Base-by-base conservation (phyloP, 2,329 filamentous ascomycete genomes). In the Hansfordia pulvinata region DNA sequence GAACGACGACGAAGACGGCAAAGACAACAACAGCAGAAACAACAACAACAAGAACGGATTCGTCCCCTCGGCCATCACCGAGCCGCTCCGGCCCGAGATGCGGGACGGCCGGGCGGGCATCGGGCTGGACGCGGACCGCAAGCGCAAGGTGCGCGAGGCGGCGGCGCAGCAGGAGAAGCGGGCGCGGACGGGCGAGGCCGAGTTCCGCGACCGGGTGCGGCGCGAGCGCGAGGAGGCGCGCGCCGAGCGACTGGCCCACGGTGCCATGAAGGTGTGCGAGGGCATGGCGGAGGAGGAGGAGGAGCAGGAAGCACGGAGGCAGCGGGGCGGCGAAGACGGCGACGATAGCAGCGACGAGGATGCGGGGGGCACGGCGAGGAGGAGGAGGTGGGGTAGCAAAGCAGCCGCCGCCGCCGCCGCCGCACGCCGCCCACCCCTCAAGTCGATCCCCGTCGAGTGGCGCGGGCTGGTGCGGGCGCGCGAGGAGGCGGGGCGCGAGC, bases 81-180 rank as follows among this genome's bases (percentile, higher is more conserved):
- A 92, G 47, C 90, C 90, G 1, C 71, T 98, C 31, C 62, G 69
- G 18, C 61, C 93, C 25, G 63, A 65, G 31, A 54, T 92, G 44
- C 92, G 90, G 49, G 79, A 85, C 27, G 79, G 79, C 41, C 67
- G 80, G 3, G 76, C 73, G 10, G 90, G 88, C 2, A 84, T 96
- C 37, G 88, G 90, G 0, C 54, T 88, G 40, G 83, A 90, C 36
- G 73, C 66, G 4, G 84, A 90, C 49, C 76, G 76, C 55, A 93
- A 93, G 59, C 65, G 83, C 36, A 86, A 79, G 44, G 44, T 73
- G 13, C 56, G 68, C 22, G 77, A 84, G 49, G 68, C 70, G 28
- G 66, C 65, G 4, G 69, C 67, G 36, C 56, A 46, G 32, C 53
- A 61, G 20, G 54, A 60, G 26, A 84, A 84, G 52, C 65, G 60